Conservation (phyloP, 345 rosid species). For the Eucalyptus brandiana region DNA sequence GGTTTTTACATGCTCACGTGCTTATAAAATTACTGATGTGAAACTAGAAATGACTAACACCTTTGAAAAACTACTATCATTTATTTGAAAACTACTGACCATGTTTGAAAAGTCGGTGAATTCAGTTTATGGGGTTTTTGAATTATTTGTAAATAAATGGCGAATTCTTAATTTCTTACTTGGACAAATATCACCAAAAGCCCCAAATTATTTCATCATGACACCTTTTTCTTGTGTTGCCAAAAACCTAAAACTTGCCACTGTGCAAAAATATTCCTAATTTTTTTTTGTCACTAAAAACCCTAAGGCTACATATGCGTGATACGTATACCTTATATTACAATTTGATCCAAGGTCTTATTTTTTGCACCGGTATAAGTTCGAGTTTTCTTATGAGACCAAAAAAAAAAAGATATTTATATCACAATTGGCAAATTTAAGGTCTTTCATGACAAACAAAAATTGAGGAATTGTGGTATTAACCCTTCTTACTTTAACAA, state of each 20-base stretch:
- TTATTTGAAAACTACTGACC: neutral
- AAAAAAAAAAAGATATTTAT: no score
- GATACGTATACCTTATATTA: no score
- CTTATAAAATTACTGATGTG: neutral
- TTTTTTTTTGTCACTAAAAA: no score
- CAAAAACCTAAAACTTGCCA: no score
- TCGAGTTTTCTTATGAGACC: no score
- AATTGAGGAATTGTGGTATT: neutral
- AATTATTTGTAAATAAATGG: neutral
- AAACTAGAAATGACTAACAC: neutral
- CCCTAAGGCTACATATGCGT: accelerated
- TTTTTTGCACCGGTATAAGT: accelerated
- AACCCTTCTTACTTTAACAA: neutral
- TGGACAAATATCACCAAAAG: neutral
- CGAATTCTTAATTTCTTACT: neutral
- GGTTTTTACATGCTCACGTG: neutral
- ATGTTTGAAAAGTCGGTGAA: neutral
- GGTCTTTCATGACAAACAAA: no score
- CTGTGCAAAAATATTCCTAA: accelerated
- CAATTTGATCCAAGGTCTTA: no score
- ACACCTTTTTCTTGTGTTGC: no score
- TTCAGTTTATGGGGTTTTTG: neutral
- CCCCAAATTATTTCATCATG: neutral
- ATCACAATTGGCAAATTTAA: no score
- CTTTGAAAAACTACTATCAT: neutral